Evolutionary conservation across 192 early-diverging fungal genomes (phyloP), one percentile per base, ranked within the genome.

Genomic region (Linderina pennispora): DNA sequence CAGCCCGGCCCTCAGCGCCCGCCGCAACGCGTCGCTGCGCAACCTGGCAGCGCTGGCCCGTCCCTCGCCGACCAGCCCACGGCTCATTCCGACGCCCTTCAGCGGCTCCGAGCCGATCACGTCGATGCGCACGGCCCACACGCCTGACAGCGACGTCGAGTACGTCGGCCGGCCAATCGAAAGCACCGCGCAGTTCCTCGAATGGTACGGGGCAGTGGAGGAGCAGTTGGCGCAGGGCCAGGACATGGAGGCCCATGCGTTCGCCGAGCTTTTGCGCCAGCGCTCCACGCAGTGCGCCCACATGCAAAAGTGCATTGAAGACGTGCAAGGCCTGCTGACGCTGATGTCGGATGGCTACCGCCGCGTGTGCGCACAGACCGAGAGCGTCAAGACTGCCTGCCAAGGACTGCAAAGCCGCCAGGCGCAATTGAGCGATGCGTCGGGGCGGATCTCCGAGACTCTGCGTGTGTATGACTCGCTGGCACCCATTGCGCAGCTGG

Each of bases 141-240:
- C n/a, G n/a, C n/a, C n/a, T n/a, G n/a, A n/a, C n/a, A n/a, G n/a
- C n/a, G 15, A 15, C 44, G 10, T 3, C 43, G 26, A 32, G 4
- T 7, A 25, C 28, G 20, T 65, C 20, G 37, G 56, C 11, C 75
- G 69, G 58, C 76, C 87, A 2, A 86, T 97, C 31, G 85, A 92
- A 38, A 96, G 83, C 2, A 83, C 87, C 0, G 88, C 92, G 21
- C 84, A 97, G 73, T 99, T 99, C 47, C 80, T 97, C 44, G 84
- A 90, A 49, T 99, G 96, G 96, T 94, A 93, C 68, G 75, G 87
- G 14, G 51, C 43, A 9, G 79, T 88, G 5, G 91, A 97, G 57
- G 53, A 67, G 23, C 80, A 86, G 33, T 86, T 94, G 82, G 89
- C 92, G 41, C 53, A 55, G 13, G 62, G 45, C 2, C 74, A 84